phyloP scores from a whole-genome alignment of 164 flowering plant genomes.

The Vitis rupestris region DNA sequence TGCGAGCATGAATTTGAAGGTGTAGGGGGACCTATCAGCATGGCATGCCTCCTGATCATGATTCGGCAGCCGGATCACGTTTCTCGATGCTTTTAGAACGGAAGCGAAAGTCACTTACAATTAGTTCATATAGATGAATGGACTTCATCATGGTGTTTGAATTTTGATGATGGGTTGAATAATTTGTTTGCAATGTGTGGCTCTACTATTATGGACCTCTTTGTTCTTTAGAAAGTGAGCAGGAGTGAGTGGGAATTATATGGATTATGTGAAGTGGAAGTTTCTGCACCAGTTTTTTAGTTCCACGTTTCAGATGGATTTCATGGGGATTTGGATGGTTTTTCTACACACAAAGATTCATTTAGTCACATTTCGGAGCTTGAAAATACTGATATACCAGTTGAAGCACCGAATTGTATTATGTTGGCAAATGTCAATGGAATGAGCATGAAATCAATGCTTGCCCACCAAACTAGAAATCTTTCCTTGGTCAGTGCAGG shows the following conservation, averaged over 20 bases:
- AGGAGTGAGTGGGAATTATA: conserved; percentile 51
- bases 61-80: conserved; percentile 43
- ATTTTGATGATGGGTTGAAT: conserved; percentile 33
- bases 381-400: conserved; percentile 61
- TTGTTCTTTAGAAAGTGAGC: conserved; percentile 46
- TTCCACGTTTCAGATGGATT: conserved; percentile 86
- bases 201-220: conserved; percentile 44
- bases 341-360: conserved; percentile 79
- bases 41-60: conserved; percentile 45
- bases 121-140: conserved; percentile 41
- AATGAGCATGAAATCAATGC: conserved; percentile 75
- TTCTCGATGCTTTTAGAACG: conserved; percentile 69
- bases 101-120: conserved; percentile 38
- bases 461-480: conserved; percentile 86
- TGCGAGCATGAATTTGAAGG: conserved; percentile 26
- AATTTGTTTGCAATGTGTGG: conserved; percentile 27
- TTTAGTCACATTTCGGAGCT: conserved; percentile 92
- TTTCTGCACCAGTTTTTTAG: conserved; percentile 77
- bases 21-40: conserved; percentile 4
- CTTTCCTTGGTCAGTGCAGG: conserved; percentile 74
- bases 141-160: conserved; percentile 9
- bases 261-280: conserved; percentile 87
- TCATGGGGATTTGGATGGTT: conserved; percentile 90
- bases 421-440: conserved; percentile 92
- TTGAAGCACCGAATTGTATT: conserved; percentile 90